Evolutionary conservation across 306 rosid genomes (phyloP).

Genomic region (Sphenostylis stenocarpa): DNA sequence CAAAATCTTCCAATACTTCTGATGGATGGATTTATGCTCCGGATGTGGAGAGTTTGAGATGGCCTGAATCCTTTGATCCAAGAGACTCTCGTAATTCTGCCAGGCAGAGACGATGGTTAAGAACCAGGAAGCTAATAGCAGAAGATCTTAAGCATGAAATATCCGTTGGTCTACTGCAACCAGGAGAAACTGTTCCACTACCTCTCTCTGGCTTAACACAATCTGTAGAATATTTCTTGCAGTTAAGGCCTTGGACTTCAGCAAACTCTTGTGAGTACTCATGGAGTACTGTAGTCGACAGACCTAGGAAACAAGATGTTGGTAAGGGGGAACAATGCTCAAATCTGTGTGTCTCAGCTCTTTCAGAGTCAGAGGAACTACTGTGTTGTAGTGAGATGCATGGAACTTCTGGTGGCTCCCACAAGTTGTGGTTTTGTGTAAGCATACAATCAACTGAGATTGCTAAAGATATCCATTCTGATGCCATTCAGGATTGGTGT

Average conservation of each 20-base stretch:
- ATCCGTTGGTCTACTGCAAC: constrained; percentile 71
- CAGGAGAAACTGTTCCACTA: constrained; percentile 75
- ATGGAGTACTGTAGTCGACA: constrained; percentile 79
- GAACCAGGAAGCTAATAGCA: constrained; percentile 60
- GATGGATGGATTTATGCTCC: constrained; percentile 90
- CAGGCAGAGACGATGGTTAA: constrained; percentile 85
- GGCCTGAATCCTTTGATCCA: constrained; percentile 71
- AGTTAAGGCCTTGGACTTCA: constrained; percentile 65
- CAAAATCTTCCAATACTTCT: constrained; percentile 48
- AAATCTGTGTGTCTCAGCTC: constrained; percentile 69
- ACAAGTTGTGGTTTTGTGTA: constrained; percentile 79
- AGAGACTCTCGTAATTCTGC: constrained; percentile 48
- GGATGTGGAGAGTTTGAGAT: constrained; percentile 64
- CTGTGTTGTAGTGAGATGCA: constrained; percentile 65
- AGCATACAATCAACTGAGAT: constrained; percentile 87
- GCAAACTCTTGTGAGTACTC: constrained; percentile 57
- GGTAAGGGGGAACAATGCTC: constrained; percentile 40
- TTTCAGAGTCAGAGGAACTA: constrained; percentile 78
- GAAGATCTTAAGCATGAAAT: constrained; percentile 51
- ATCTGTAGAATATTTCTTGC: constrained; percentile 60
- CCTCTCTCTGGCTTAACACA: constrained; percentile 79
- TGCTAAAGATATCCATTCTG: constrained; percentile 84
- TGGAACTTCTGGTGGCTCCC: constrained; percentile 68
- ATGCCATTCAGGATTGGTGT: constrained; percentile 96
- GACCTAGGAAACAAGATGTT: constrained; percentile 47